Percentiles rank a stretch among this genome's conserved stretches.
These are phyloP conservation scores for Termitomyces sp. DNA, from an alignment of 1,284 basidiomycete genomes.

Conservation along the genomic window DNA sequence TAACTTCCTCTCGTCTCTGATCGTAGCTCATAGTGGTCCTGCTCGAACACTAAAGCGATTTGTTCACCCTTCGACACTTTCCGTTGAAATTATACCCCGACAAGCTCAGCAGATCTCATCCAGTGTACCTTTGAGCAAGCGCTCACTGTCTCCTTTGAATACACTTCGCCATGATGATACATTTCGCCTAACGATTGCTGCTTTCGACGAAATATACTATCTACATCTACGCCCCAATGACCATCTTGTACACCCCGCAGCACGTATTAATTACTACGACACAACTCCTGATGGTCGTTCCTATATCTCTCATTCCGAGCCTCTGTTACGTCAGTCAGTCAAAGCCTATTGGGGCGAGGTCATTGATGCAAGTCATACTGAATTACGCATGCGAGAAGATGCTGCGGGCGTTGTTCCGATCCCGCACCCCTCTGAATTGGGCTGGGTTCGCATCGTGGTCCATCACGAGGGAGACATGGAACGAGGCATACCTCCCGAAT, in stretches of 20 bases:
- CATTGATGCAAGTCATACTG: constrained; percentile 44
- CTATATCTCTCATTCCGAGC: constrained; percentile 41
- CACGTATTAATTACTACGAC: constrained; percentile 59
- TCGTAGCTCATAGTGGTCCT: constrained; percentile 45
- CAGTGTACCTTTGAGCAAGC: constrained; percentile 28
- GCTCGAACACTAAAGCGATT: constrained; percentile 53
- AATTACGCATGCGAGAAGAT: constrained; percentile 55
- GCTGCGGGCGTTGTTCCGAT: constrained; percentile 42
- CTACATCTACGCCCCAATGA: constrained; percentile 72
- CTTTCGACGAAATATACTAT: constrained; percentile 58
- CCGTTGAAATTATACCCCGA: constrained; percentile 66
- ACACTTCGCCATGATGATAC: constrained; percentile 57
- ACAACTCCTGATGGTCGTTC: constrained; percentile 41
- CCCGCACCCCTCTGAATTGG: constrained; percentile 45
- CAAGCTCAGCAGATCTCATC: constrained; percentile 18
- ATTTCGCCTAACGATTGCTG: constrained; percentile 59
- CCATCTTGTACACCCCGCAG: constrained; percentile 72
- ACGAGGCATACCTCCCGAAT: constrained; percentile 46
- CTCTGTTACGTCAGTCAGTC: constrained; percentile 50
- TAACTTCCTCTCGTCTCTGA: constrained; percentile 2
- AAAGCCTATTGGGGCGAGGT: constrained; percentile 70
- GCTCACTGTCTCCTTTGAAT: constrained; percentile 25
- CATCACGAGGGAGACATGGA: constrained; percentile 57
- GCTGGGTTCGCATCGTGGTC: constrained; percentile 70
- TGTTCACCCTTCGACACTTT: constrained; percentile 50